Evolutionary conservation across 2,329 filamentous ascomycete species (phyloP), one percentile per base, ranked within the genome.

Genomic region (Raffaelea deltoideospora): DNA sequence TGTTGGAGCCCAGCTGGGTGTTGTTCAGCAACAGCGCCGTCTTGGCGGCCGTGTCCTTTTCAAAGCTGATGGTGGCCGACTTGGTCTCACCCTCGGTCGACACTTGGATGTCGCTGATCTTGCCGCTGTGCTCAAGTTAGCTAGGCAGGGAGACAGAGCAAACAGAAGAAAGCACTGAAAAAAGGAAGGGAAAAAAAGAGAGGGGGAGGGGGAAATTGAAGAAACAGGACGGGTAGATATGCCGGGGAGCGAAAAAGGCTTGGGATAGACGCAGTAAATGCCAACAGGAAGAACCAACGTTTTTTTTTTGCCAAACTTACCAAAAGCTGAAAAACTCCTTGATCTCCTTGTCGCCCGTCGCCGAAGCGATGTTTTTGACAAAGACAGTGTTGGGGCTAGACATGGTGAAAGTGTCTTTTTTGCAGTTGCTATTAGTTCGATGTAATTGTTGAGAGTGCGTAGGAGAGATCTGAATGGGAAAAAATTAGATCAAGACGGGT

Each of bases 301-400:
- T n/a, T n/a, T n/a, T n/a, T n/a, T n/a, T n/a, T n/a, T n/a, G 26
- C 4, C 4, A 26, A 2, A 30, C 73, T 56, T 69, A 88, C 84
- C 75, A 80, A 63, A 96, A 96, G 67, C 81, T 90, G 69, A 98
- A 98, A 70, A 98, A 98, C 55, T 94, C 87, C 53, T 76, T 76
- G 50, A 98, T 77, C 61, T 96, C 86, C 63, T 87, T 79, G 61
- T 98, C 86, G 48, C 72, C 76, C 39, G 88, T 95, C 56, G 78
- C 63, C 44, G 67, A 56, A 48, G 82, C 76, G 62, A 98, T 94
- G 65, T 90, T 87, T 63, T 82, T 81, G 52, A 96, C 87, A 63
- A 87, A 65, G 45, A 49, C 39, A 19, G 45, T 45, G 41, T 38
- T 48, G 36, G 40, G 37, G 34, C 27, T 34, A 27, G 45, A 40